Evolutionary conservation across 2,329 filamentous ascomycete species (phyloP).

Genomic region (Gaeumannomyces tritici): DNA sequence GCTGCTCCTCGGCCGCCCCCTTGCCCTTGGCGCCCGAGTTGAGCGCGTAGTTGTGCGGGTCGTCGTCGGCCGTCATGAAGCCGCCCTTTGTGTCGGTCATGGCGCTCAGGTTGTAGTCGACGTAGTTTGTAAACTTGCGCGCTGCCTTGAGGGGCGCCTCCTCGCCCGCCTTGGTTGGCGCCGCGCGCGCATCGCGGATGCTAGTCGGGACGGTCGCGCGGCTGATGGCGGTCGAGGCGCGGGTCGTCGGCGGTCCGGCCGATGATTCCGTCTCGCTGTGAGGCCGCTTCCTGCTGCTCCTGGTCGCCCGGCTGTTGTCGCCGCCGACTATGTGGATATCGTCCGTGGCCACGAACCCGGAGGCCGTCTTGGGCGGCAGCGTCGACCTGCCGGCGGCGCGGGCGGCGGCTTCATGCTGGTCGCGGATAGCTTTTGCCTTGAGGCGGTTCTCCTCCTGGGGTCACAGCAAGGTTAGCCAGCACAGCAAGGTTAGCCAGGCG

Average conservation of each 20-base stretch:
- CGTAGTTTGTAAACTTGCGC: constrained; percentile 83
- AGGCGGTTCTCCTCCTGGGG: constrained; percentile 75
- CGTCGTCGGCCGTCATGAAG: constrained; percentile 83
- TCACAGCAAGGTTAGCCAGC: too few species aligned
- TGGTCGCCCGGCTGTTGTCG: constrained; percentile 7
- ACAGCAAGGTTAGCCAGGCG: constrained; percentile 11
- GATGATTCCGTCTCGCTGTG: constrained; percentile 27
- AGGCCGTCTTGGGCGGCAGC: constrained; percentile 39
- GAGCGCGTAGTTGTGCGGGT: constrained; percentile 77
- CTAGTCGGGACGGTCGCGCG: constrained; percentile 40
- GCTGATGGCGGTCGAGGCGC: constrained; percentile 38
- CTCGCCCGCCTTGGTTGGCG: constrained; percentile 25
- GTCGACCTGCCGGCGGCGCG: constrained; percentile 32
- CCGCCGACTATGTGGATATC: constrained; percentile 45
- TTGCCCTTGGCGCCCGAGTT: constrained; percentile 31
- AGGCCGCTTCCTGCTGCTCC: constrained; percentile 58
- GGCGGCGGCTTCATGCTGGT: constrained; percentile 58
- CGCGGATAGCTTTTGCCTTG: constrained; percentile 76
- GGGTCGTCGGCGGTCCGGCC: neutral
- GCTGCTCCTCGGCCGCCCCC: constrained; percentile 42
- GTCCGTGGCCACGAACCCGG: constrained; percentile 63
- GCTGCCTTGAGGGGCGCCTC: constrained; percentile 55
- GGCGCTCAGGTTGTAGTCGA: constrained; percentile 95
- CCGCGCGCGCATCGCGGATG: constrained; percentile 52
- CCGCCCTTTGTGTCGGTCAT: constrained; percentile 98